Base-by-base conservation (phyloP, 768 basidiomycete species). In the Galerina sulciceps region DNA sequence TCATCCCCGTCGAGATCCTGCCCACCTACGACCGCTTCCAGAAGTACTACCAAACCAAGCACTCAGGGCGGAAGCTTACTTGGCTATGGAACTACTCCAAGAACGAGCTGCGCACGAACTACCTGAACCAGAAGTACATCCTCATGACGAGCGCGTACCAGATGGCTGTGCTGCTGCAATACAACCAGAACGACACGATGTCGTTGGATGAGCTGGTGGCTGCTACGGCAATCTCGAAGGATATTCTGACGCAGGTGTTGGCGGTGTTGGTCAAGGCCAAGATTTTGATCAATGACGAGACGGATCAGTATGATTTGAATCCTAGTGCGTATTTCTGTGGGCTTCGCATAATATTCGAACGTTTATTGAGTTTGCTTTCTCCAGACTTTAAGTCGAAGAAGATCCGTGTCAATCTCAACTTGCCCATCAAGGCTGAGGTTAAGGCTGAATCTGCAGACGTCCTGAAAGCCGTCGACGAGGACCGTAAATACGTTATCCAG, bases 21-120 rank as follows among this genome's bases (percentile, higher is more conserved):
- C 81, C 90, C 23, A 94, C 92, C 6, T 94, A 95, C 72, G 91
- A 97, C 63, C 88, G 94, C 34, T 99, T 99, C 83, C 85, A 87
- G 65, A 88, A 90, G 65, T 99, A 94, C 79, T 98, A 99, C 74
- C 91, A 93, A 69, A 89, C 89, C 65, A 95, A 96, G 74, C 94
- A 96, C 75, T 93, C 91, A 1, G 96, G 96, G 10, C 91, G 97
- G 57, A 97, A 97, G 67, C 83, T 98, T 31, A 96, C 94, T 0
- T 99, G 97, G 96, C 76, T 99, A 8, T 99, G 97, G 97, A 96
- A 98, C 71, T 93, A 96, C 72, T 95, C 91, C 46, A 96, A 97
- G 81, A 96, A 96, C 76, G 97, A 99, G 70, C 83, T 99, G 42
- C 88, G 94, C 59, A 96, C 96, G 60, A 96, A 92, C 72, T 95